Conservation (phyloP, 2,329 filamentous ascomycete species). For the Sarocladiaceae sp. region DNA sequence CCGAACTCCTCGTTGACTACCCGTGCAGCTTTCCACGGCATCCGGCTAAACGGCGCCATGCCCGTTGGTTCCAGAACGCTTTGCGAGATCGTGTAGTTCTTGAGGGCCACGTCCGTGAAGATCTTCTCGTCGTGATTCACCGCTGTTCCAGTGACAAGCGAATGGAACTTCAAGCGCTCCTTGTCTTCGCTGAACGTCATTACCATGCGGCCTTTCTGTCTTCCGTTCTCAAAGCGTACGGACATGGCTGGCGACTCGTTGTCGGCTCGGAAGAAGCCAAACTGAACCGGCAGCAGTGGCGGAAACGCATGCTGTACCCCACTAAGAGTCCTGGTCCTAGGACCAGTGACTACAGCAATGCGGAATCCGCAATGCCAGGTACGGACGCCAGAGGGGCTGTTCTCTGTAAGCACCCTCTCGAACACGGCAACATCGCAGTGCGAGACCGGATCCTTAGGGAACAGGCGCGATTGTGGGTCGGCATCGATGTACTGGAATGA, state of each 20-base stretch:
- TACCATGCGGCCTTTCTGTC: slow-evolving; percentile 63
- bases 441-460: slow-evolving; percentile 67
- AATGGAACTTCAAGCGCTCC: slow-evolving; percentile 65
- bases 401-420: slow-evolving; percentile 61
- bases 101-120: slow-evolving; percentile 62
- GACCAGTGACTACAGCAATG: slow-evolving; percentile 69
- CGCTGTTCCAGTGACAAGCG: slow-evolving; percentile 65
- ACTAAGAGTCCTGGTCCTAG: slow-evolving; percentile 70
- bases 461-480: slow-evolving; percentile 60
- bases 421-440: slow-evolving; percentile 71
- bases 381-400: slow-evolving; percentile 65
- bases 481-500: slow-evolving; percentile 78
- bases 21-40: slow-evolving; percentile 60
- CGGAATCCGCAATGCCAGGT: slow-evolving; percentile 74
- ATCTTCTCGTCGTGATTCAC: slow-evolving; percentile 62
- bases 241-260: slow-evolving; percentile 63
- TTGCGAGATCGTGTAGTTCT: slow-evolving; percentile 56
- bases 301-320: slow-evolving; percentile 65
- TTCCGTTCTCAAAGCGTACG: slow-evolving; percentile 61
- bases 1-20: slow-evolving; percentile 68
- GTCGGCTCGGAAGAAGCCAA: slow-evolving; percentile 69
- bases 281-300: slow-evolving; percentile 63
- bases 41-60: slow-evolving; percentile 40
- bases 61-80: slow-evolving; percentile 43
- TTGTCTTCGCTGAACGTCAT: slow-evolving; percentile 70